phyloP scores from a whole-genome alignment of 495 filamentous ascomycete genomes.

The Endocarpon pusillum region DNA sequence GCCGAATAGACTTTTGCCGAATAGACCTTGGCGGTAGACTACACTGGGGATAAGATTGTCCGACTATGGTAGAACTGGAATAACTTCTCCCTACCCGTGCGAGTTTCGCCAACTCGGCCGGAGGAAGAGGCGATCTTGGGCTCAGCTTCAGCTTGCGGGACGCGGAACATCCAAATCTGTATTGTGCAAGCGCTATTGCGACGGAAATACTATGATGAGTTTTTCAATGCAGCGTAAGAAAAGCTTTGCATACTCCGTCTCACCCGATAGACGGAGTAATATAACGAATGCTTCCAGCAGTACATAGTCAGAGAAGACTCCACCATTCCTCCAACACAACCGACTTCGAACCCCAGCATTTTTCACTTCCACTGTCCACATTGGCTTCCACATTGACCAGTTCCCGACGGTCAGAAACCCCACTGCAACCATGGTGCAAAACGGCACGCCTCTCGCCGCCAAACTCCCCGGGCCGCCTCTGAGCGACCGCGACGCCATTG shows the following conservation, averaged over 20 bases:
- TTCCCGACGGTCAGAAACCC: too few relatives aligned
- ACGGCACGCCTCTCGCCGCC: too few relatives aligned
- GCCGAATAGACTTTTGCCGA: too few relatives aligned
- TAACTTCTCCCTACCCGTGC: too few relatives aligned
- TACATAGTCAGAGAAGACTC: background rate
- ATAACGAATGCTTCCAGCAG: constrained; percentile 1
- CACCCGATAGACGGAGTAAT: background rate
- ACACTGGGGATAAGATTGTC: background rate
- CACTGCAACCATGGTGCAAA: too few relatives aligned
- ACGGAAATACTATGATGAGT: background rate
- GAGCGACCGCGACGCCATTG: constrained; percentile 6
- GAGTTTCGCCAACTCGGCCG: background rate
- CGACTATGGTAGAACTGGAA: background rate
- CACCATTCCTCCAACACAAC: background rate
- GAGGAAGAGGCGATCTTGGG: background rate
- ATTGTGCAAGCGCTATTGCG: background rate
- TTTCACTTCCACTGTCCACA: too few relatives aligned
- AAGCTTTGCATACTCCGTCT: background rate
- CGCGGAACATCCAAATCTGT: too few relatives aligned
- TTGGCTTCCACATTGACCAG: too few relatives aligned
- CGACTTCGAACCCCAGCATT: too few relatives aligned
- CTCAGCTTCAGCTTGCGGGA: background rate
- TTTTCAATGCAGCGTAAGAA: background rate
- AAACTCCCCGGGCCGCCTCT: too few relatives aligned
- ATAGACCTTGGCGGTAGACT: background rate